Conservation (phyloP, 2,329 filamentous ascomycete genomes). For the Neonectria punicea region DNA sequence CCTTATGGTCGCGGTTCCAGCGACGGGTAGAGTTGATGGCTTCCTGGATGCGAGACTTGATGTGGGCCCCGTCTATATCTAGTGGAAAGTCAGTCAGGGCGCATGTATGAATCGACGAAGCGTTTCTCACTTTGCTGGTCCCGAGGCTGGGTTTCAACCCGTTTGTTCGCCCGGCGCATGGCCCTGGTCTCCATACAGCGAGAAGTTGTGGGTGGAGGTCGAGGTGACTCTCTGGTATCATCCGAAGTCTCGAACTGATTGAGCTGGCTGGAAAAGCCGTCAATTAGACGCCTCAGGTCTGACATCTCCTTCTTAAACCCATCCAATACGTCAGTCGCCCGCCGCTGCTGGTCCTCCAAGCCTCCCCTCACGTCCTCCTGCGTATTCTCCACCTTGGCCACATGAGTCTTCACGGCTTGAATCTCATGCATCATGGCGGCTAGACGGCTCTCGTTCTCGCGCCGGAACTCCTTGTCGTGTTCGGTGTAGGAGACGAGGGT, state of each 20-base stretch:
- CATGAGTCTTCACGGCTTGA: constrained; percentile 43
- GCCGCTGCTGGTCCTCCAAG: constrained; percentile 33
- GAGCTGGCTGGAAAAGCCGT: constrained; percentile 37
- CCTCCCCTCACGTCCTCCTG: constrained; percentile 25
- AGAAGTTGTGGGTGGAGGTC: not conserved
- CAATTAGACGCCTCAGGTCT: constrained; percentile 37
- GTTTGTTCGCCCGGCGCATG: constrained; percentile 5
- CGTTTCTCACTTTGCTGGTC: constrained; percentile 23
- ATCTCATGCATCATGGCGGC: constrained; percentile 46
- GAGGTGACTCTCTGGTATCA: constrained; percentile 28
- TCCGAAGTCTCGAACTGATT: constrained; percentile 34
- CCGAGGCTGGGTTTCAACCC: not conserved
- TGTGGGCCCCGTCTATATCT: constrained; percentile 10
- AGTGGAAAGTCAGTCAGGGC: constrained; percentile 10
- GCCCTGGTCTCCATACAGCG: constrained; percentile 24
- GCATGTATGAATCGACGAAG: not conserved
- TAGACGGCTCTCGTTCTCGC: constrained; percentile 45
- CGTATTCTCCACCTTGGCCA: constrained; percentile 29
- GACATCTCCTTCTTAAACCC: constrained; percentile 39
- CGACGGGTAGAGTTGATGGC: constrained; percentile 50
- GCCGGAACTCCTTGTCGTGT: constrained; percentile 44
- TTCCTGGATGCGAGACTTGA: constrained; percentile 47
- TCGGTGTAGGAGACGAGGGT: constrained; percentile 41
- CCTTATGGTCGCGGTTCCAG: constrained; percentile 53
- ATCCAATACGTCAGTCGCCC: constrained; percentile 31